Evolutionary conservation across 2,329 filamentous ascomycete genomes (phyloP), one percentile per base, ranked within the genome.

Genomic region (Gliomastix tumulicola): DNA sequence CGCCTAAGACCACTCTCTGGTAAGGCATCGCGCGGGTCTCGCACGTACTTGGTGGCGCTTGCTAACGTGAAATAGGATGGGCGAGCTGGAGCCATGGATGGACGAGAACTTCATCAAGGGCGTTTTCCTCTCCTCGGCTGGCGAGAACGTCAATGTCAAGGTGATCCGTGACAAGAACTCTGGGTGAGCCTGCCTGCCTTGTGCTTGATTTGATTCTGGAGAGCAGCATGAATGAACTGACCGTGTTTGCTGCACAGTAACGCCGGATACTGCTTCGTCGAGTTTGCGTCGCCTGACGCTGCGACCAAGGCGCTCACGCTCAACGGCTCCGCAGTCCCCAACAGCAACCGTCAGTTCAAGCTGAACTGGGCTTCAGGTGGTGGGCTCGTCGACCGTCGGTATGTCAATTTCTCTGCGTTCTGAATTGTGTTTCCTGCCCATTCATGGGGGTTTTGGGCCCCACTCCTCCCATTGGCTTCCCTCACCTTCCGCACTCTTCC

Each of bases 141-240:
- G 85, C 49, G 92, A 97, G 65, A 81, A 81, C 45, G 92, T 98
- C 53, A 96, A 96, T 53, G 92, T 98, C 51, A 98, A 98, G 78
- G 95, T 98, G 76, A 98, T 98, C 54, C 87, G 92, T 48, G 92
- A 98, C 70, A 96, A 96, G 66, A 95, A 95, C 64, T 96, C 90
- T 57, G 92, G 90, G 88, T 95, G 63, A 38, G 69, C n/a, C 16
- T 13, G 13, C 25, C 7, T 32, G 12, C n/a, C 13, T 11, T 36
- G 22, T 19, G 18, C 9, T 28, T 28, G 10, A 28, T 20, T 19
- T 28, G 21, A 7, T 12, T n/a, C n/a, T n/a, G n/a, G n/a, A n/a
- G n/a, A n/a, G n/a, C n/a, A n/a, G n/a, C 12, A 17, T 30, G 18
- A 4, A 18, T 31, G 12, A 16, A 9, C 17, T 32, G 19, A 21